These are phyloP conservation scores for Colletotrichum eleusines DNA, from an alignment of 2,329 filamentous ascomycete species.

Conservation along the genomic window DNA sequence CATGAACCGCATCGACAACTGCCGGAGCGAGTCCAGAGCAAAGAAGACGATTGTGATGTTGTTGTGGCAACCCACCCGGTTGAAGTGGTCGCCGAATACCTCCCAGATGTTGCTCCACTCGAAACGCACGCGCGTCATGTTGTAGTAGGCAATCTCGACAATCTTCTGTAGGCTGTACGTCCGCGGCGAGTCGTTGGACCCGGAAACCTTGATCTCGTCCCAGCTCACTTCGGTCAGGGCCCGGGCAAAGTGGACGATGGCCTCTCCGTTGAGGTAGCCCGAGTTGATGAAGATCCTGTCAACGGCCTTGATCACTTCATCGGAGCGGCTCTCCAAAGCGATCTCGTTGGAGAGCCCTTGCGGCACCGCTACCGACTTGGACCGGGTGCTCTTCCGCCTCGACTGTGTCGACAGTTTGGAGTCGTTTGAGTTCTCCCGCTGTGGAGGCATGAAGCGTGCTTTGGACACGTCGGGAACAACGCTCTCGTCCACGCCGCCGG, in stretches of 20 bases:
- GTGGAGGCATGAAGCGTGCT: slow-evolving; percentile 75
- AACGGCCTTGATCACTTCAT: slow-evolving; percentile 91
- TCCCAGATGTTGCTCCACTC: slow-evolving; percentile 99
- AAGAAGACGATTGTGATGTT: slow-evolving; percentile 99
- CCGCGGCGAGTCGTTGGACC: slow-evolving; percentile 92
- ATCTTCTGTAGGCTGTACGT: slow-evolving; percentile 98
- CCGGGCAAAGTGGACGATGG: slow-evolving; percentile 94
- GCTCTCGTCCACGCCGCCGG: slow-evolving; percentile 92
- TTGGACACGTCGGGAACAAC: slow-evolving; percentile 92
- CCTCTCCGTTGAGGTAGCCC: slow-evolving; percentile 90
- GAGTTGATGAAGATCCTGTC: slow-evolving; percentile 98
- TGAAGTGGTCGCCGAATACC: slow-evolving; percentile 98
- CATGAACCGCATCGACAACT: slow-evolving; percentile 98
- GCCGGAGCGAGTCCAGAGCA: slow-evolving; percentile 92
- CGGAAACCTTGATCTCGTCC: slow-evolving; percentile 98
- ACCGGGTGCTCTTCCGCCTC: slow-evolving; percentile 54
- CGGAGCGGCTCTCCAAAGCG: slow-evolving; percentile 90
- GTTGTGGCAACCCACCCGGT: slow-evolving; percentile 94
- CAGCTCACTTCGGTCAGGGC: slow-evolving; percentile 96
- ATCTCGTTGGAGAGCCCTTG: slow-evolving; percentile 81
- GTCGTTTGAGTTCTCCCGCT: slow-evolving; percentile 65
- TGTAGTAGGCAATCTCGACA: slow-evolving; percentile 99
- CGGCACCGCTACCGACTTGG: slow-evolving; percentile 68
- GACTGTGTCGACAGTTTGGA: slow-evolving; percentile 77
- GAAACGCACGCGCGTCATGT: slow-evolving; percentile 98